A percentile compares a stretch with the other conserved stretches of the same genome.
phyloP scores from a whole-genome alignment of 2,329 filamentous ascomycete genomes.

The Elsinoe batatas region DNA sequence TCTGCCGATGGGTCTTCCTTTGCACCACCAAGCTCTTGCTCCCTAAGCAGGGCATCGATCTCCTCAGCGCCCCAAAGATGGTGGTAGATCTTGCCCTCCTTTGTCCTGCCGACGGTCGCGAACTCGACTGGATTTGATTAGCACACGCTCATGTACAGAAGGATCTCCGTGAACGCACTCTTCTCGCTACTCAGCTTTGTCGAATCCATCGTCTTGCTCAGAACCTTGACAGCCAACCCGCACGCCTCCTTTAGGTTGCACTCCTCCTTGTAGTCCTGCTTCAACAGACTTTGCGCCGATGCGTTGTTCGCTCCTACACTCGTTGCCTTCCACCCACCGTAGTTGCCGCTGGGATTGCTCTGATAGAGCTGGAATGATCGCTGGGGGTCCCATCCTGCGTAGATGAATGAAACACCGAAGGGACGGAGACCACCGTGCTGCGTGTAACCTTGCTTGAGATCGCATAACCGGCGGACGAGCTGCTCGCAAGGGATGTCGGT shows the following conservation, averaged over 20 bases:
- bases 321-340: constrained; percentile 98
- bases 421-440: constrained; percentile 97
- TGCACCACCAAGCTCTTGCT: constrained; percentile 68
- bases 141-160: constrained; percentile 16
- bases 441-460: constrained; percentile 98
- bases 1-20: constrained; percentile 54
- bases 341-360: constrained; percentile 97
- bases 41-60: constrained; percentile 86
- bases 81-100: constrained; percentile 95
- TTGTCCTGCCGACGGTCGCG: constrained; percentile 91
- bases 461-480: constrained; percentile 89
- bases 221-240: constrained; percentile 92
- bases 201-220: constrained; percentile 99
- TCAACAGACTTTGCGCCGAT: constrained; percentile 89
- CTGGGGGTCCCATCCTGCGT: constrained; percentile 93
- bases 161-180: constrained; percentile 52
- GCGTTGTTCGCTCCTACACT: constrained; percentile 97
- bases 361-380: constrained; percentile 98
- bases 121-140: constrained; percentile 64
- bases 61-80: constrained; percentile 95
- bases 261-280: constrained; percentile 99
- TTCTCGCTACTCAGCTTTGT: constrained; percentile 99
- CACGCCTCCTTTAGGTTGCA: constrained; percentile 94
- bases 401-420: constrained; percentile 98
- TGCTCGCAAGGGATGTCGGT: constrained; percentile 99